Evolutionary conservation across 2,329 filamentous ascomycete species (phyloP).

Genomic region (Neoarthrinium moseri): DNA sequence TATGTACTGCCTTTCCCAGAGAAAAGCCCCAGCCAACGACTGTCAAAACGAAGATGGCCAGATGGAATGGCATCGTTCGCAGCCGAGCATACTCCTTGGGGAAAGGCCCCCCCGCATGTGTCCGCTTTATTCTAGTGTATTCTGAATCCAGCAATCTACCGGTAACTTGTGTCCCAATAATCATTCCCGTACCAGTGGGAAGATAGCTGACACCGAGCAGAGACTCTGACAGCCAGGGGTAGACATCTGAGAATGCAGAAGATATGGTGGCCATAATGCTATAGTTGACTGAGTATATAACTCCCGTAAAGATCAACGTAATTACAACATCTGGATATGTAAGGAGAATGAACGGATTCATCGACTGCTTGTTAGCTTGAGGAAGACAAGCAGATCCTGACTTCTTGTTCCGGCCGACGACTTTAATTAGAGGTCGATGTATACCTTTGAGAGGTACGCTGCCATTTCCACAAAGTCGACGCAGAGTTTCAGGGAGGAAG

Average conservation of each 20-base stretch:
- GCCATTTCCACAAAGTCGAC: not conserved
- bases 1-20: conserved; percentile 18
- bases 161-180: conserved; percentile 23
- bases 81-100: conserved; percentile 26
- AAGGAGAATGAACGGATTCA: conserved; percentile 31
- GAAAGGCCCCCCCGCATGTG: conserved; percentile 14
- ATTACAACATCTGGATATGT: conserved; percentile 27
- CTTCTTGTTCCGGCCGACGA: conserved; percentile 14
- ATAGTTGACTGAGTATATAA: conserved; percentile 33
- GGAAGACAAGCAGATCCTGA: not conserved
- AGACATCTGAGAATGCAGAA: conserved; percentile 26
- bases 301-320: conserved; percentile 27
- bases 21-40: conserved; percentile 28
- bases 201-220: conserved; percentile 31
- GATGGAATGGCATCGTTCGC: conserved; percentile 20
- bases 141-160: conserved; percentile 29
- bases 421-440: conserved; percentile 19
- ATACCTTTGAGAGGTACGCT: not conserved
- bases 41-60: conserved; percentile 20
- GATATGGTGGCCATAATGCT: conserved; percentile 33
- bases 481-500: not conserved
- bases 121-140: conserved; percentile 20
- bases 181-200: conserved; percentile 28
- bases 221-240: conserved; percentile 27
- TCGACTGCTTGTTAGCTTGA: conserved; percentile 9